These are phyloP conservation scores for Tylopilus cervinicoccineus DNA, from an alignment of 768 basidiomycete species.

Conservation along the genomic window DNA sequence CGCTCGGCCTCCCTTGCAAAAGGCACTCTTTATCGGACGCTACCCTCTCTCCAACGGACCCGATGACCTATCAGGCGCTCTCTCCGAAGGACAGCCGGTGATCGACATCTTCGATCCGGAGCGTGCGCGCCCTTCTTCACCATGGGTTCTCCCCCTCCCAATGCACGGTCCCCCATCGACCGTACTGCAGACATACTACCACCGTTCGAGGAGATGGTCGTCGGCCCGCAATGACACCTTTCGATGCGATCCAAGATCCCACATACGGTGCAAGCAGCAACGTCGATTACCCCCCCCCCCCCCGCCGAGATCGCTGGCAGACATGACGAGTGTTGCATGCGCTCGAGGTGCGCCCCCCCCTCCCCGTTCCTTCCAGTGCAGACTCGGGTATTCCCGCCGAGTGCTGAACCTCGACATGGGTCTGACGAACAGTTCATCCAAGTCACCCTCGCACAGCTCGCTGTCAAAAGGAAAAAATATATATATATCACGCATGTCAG, in stretches of 20 bases:
- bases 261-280: background rate
- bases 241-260: background rate
- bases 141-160: background rate
- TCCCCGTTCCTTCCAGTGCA: too few relatives aligned
- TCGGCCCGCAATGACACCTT: too few relatives aligned
- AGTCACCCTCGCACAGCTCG: background rate
- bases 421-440: background rate
- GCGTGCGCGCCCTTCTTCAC: background rate
- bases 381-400: background rate
- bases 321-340: background rate
- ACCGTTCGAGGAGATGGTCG: background rate
- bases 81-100: background rate
- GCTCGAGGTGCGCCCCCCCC: background rate
- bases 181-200: background rate
- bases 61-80: slow-evolving; percentile 1
- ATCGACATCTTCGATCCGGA: background rate
- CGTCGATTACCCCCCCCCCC: background rate
- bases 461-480: too few relatives aligned
- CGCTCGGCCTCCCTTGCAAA: background rate
- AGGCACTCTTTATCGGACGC: background rate
- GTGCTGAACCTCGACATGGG: background rate
- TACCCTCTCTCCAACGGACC: background rate
- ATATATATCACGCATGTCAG: background rate
- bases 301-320: background rate
- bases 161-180: background rate